Conservation (phyloP, 1,284 basidiomycete genomes). For the Boletellus deceptivus region DNA sequence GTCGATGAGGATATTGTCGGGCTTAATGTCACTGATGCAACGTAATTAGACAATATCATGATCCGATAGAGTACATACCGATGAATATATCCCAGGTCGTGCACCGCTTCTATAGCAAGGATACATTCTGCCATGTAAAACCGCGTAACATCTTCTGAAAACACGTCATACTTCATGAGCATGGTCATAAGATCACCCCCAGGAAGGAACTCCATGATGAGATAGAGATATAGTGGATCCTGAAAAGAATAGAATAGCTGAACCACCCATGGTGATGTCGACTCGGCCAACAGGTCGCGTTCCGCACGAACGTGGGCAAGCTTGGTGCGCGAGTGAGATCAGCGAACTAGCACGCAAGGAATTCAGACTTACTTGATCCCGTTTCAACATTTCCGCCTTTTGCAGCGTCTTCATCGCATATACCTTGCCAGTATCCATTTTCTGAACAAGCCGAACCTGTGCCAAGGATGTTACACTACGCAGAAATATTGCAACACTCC, state of each 20-base stretch:
- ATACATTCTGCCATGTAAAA: slow-evolving; percentile 99
- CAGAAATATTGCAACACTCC: neutral
- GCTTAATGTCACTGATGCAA: slow-evolving; percentile 87
- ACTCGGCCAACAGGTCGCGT: slow-evolving; percentile 95
- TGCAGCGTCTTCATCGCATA: slow-evolving; percentile 99
- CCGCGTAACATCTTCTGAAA: slow-evolving; percentile 96
- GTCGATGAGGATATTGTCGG: slow-evolving; percentile 98
- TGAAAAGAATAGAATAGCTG: slow-evolving; percentile 99
- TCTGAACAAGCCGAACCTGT: slow-evolving; percentile 92
- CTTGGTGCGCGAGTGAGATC: slow-evolving; percentile 40
- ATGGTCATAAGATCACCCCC: slow-evolving; percentile 99
- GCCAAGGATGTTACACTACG: neutral
- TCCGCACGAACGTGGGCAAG: slow-evolving; percentile 98
- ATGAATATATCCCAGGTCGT: slow-evolving; percentile 98
- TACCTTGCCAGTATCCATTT: slow-evolving; percentile 95
- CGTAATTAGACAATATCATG: neutral
- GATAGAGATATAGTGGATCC: slow-evolving; percentile 92
- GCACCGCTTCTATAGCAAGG: slow-evolving; percentile 96
- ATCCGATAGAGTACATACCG: slow-evolving; percentile 55
- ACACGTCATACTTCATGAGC: slow-evolving; percentile 99
- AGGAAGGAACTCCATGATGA: slow-evolving; percentile 99
- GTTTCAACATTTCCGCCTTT: slow-evolving; percentile 99
- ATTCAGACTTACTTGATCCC: slow-evolving; percentile 78
- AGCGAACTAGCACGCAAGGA: neutral
- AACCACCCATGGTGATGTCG: slow-evolving; percentile 97